A percentile compares a stretch with the other conserved stretches of the same genome.
These are phyloP conservation scores for Mesembryanthemum crystallinum DNA, from an alignment of 148 eudicot species.

Conservation along the genomic window DNA sequence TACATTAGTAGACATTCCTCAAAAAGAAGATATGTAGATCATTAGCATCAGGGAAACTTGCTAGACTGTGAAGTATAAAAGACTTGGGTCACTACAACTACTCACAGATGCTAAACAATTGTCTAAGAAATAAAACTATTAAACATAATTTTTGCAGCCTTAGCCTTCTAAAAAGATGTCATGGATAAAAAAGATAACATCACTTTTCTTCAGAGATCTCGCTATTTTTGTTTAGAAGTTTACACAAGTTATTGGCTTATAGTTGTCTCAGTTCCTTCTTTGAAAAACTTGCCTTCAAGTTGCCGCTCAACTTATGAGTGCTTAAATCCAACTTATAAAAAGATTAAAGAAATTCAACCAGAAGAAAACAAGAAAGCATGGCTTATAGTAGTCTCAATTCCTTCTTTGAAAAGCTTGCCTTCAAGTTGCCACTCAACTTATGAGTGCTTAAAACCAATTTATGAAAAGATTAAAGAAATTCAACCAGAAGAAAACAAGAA, in stretches of 20 bases:
- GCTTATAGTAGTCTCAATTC: neutral
- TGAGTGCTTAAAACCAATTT: neutral
- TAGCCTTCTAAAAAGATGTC: neutral
- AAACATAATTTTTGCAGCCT: neutral
- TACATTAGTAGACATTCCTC: neutral
- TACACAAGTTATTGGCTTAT: neutral
- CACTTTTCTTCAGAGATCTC: neutral
- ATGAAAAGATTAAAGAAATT: no score
- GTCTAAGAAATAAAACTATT: neutral
- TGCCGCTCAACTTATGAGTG: neutral
- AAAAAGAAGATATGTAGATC: neutral
- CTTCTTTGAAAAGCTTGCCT: neutral
- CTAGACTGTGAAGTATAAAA: slow-evolving; percentile 1
- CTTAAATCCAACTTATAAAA: neutral
- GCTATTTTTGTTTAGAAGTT: neutral
- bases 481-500: neutral
- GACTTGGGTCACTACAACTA: neutral
- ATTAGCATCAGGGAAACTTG: neutral
- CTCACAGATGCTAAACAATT: neutral
- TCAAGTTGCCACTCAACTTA: neutral
- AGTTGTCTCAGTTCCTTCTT: neutral
- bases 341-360: no score
- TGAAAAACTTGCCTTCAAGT: neutral
- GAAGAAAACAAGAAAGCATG: no score
- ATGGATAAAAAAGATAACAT: neutral